These are phyloP conservation scores for Russula lepida DNA, from an alignment of 768 basidiomycete species.

Conservation along the genomic window DNA sequence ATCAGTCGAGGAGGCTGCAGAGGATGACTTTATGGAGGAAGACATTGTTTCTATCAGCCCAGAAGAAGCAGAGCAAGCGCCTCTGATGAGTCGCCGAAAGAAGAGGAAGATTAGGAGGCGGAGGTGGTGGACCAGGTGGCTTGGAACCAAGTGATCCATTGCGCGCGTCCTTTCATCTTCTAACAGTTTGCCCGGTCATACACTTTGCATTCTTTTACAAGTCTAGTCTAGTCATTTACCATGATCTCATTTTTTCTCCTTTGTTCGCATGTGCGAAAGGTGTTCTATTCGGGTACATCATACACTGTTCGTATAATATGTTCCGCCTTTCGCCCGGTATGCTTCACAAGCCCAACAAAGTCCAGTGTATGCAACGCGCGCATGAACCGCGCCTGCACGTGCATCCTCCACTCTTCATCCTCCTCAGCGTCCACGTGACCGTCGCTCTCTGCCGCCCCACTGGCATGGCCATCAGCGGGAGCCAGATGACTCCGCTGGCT, in stretches of 20 bases:
- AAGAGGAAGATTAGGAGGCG: conserved; percentile 1
- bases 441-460: conserved; percentile 21
- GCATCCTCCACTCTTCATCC: conserved; percentile 48
- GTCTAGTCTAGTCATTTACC: background rate
- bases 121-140: conserved; percentile 9
- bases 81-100: conserved; percentile 7
- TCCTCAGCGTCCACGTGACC: conserved; percentile 24
- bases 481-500: conserved; percentile 34
- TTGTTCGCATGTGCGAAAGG: background rate
- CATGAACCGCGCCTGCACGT: conserved; percentile 72
- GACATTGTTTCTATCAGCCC: conserved; percentile 6
- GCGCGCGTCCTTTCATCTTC: background rate
- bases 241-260: background rate
- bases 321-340: conserved; percentile 69
- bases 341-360: conserved; percentile 70
- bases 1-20: conserved; percentile 17
- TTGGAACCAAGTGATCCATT: background rate
- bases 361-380: conserved; percentile 77
- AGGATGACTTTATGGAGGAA: conserved; percentile 21
- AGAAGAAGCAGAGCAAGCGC: conserved; percentile 8
- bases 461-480: background rate
- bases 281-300: conserved; percentile 33
- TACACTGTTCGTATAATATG: conserved; percentile 65
- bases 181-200: background rate
- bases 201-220: background rate